Evolutionary conservation across 352 stramenopile genomes (phyloP), one percentile per base, ranked within the genome.

Genomic region (Globisporangium acanthophoron): DNA sequence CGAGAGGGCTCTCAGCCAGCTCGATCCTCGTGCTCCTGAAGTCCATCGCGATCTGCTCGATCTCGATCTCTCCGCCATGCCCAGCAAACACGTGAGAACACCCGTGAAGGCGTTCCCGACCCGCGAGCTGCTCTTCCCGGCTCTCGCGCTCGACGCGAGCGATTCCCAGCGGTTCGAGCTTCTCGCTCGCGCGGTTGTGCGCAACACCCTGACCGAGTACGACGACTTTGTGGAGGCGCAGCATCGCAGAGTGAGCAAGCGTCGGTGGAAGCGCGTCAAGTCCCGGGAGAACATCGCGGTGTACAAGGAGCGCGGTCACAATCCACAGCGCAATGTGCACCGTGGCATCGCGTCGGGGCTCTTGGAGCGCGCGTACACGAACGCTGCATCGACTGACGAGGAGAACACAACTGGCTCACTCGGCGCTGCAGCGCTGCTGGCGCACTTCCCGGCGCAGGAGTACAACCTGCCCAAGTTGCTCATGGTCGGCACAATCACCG

Each of bases 191-290:
- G 61, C 59, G 24, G 73, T 81, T 7, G 50, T 83, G 50, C 62
- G 75, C 13, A 52, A 66, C 2, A 60, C 61, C 27, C 65, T 72
- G 20, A 58, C 74, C 33, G 66, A 67, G 27, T 75, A 74, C 62
- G 20, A 62, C 21, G 35, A 60, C 18, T 74, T 62, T 49, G 56
- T 58, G 31, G 21, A 65, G 21, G 0, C 58, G 59, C 65, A 67
- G 62, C 51, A 68, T 58, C 58, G 59, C 40, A 31, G 68, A 51
- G 59, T 85, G 67, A 62, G 72, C 61, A 70, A 58, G 20, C 31
- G 41, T 20, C 64, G 65, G 11, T 87, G 75, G 74, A 87, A 87
- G 62, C 54, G 65, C 16, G 60, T 85, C 64, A 82, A 82, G 57
- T 68, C 62, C 5, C 65, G 72, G 49, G 74, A 83, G 31, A 71